Base-by-base conservation (phyloP, 2,329 filamentous ascomycete species). In the Stylonectria norvegica region DNA sequence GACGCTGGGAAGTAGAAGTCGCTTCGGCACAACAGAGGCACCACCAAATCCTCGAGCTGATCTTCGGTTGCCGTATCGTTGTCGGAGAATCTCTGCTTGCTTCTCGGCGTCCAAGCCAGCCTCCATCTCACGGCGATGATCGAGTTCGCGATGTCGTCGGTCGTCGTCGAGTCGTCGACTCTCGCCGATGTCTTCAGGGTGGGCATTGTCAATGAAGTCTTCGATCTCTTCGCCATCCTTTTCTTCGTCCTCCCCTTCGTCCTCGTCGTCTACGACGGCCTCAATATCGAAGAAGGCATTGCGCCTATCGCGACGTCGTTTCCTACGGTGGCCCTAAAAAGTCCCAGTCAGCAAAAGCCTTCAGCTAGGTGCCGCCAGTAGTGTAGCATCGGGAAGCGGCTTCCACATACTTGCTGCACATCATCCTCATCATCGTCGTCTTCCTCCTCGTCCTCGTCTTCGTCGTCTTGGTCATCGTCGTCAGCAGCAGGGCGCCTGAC, bases 271-370 rank as follows among this genome's bases (percentile, higher is more conserved):
- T 54, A 98, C 93, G 69, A 96, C 93, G 63, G 93, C 93, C 74
- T 98, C 93, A 59, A 91, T 88, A 81, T 98, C 93, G 69, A 98
- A 83, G 79, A 96, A 96, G 58, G 85, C 83, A 55, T 88, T 87
- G 49, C 88, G 81, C 50, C 78, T 78, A 50, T 86, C 81, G 62
- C 80, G 81, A 63, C 83, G 84, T 42, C 90, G 86, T 67, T 97
- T 97, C 56, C 85, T 79, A 41, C 87, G 86, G 59, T 88, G 77
- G 42, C 74, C 70, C 77, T 80, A 42, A 29, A 28, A 28, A 22
- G n/a, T 25, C 19, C 16, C 10, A 36, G 50, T 60, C 19, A 60
- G 53, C 33, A 43, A n/a, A n/a, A n/a, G n/a, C n/a, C n/a, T n/a
- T n/a, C n/a, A n/a, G n/a, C n/a, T n/a, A n/a, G n/a, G n/a, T n/a